Conservation (phyloP, 768 basidiomycete genomes). For the Phlebiopsis flavidoalba region DNA sequence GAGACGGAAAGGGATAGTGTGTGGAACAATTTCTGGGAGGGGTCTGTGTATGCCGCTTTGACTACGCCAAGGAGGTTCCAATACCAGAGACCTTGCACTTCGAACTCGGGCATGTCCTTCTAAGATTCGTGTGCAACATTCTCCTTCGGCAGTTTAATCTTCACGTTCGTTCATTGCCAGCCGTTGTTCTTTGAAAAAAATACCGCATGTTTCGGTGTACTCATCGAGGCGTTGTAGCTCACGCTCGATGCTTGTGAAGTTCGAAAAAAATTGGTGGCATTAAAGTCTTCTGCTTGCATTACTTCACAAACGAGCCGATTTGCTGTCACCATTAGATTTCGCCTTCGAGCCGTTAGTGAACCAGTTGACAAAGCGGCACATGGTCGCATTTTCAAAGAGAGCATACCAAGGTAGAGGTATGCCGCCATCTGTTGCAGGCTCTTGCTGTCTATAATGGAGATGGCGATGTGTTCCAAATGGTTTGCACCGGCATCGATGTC, state of each 20-base stretch:
- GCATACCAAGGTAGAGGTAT: too few species aligned
- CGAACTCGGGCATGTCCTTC: background rate
- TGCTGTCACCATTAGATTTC: slow-evolving; percentile 24
- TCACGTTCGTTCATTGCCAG: slow-evolving; percentile 1
- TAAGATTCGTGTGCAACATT: background rate
- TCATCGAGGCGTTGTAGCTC: background rate
- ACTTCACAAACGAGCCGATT: slow-evolving; percentile 23
- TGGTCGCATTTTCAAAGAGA: slow-evolving; percentile 14
- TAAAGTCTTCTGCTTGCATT: slow-evolving; percentile 18
- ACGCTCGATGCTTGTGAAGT: background rate
- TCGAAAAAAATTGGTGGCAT: slow-evolving; percentile 9
- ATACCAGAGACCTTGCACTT: slow-evolving; percentile 1
- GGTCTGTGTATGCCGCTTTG: background rate
- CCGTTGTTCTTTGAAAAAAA: slow-evolving; percentile 1
- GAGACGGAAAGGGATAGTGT: slow-evolving; percentile 2
- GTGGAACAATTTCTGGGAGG: background rate
- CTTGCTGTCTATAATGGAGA: background rate
- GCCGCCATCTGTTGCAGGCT: too few species aligned
- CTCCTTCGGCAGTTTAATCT: slow-evolving; percentile 8
- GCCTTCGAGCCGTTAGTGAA: slow-evolving; percentile 19
- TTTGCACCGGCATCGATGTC: too few species aligned
- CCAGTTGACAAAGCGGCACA: slow-evolving; percentile 26
- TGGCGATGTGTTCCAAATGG: too few species aligned
- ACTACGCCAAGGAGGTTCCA: slow-evolving; percentile 5
- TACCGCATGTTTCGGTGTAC: background rate